Evolutionary conservation across 805 yeast genomes (phyloP).

Genomic region (Soucietia sequanensis): DNA sequence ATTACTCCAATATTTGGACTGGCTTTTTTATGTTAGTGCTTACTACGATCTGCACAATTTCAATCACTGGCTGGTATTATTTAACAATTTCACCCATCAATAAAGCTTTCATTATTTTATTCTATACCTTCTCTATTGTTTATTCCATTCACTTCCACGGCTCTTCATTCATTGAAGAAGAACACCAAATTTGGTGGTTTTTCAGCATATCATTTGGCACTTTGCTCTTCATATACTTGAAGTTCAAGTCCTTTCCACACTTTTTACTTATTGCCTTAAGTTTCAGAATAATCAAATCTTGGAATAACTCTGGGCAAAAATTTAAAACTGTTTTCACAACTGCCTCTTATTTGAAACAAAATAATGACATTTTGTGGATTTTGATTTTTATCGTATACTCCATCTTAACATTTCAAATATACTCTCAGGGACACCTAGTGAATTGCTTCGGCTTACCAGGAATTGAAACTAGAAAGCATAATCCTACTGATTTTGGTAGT

Average conservation of each 20-base stretch:
- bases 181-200: conserved; percentile 94
- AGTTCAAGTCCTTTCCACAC: conserved; percentile 2
- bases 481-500: conserved; percentile 17
- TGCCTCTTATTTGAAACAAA: conserved; percentile 38
- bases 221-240: conserved; percentile 8
- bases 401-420: conserved; percentile 15
- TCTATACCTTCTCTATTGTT: conserved; percentile 40
- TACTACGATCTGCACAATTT: conserved; percentile 27
- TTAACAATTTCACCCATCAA: conserved; percentile 8
- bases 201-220: too few species aligned
- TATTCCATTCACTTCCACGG: conserved; percentile 80
- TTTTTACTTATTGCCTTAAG: conserved; percentile 23
- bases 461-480: conserved; percentile 1
- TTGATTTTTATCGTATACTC: conserved; percentile 43
- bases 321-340: conserved; percentile 43
- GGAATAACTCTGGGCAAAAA: conserved; percentile 93
- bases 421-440: conserved; percentile 23
- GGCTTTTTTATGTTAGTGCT: conserved; percentile 28
- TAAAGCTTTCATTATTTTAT: conserved; percentile 9
- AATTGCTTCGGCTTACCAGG: conserved; percentile 16
- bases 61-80: conserved; percentile 16
- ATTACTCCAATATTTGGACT: conserved; percentile 45
- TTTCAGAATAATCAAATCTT: conserved; percentile 66
- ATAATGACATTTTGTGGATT: conserved; percentile 45
- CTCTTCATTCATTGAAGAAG: conserved; percentile 79